These are phyloP conservation scores for Linnemannia exigua DNA, from an alignment of 192 early-diverging fungal genomes.

Conservation along the genomic window DNA sequence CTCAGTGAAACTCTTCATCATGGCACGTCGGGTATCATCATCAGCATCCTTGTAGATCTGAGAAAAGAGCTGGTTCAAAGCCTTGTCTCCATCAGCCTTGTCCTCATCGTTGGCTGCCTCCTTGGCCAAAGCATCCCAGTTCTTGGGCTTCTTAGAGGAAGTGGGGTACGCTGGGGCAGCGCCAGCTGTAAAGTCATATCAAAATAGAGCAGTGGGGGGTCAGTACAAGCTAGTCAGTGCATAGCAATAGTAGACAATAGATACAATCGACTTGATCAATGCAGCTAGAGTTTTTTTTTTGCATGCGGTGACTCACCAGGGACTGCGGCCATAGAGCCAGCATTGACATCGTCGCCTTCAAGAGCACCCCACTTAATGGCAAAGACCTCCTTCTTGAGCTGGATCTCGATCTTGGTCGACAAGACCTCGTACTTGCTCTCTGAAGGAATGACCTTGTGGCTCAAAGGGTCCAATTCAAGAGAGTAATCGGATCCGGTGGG, in stretches of 20 bases:
- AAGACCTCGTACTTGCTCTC: slow-evolving; percentile 83
- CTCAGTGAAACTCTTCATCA: slow-evolving; percentile 99
- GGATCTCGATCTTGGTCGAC: slow-evolving; percentile 96
- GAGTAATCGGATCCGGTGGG: slow-evolving; percentile 88
- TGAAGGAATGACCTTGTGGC: slow-evolving; percentile 80
- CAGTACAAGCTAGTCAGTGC: background rate
- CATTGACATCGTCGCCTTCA: slow-evolving; percentile 75
- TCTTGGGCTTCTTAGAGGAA: slow-evolving; percentile 69
- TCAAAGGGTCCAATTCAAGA: slow-evolving; percentile 93
- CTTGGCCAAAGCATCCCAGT: slow-evolving; percentile 89
- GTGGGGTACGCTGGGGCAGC: slow-evolving; percentile 58
- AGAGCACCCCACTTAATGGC: slow-evolving; percentile 91
- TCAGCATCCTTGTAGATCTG: slow-evolving; percentile 92
- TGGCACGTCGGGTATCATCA: slow-evolving; percentile 89
- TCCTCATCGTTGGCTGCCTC: slow-evolving; percentile 86
- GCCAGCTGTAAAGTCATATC: slow-evolving; percentile 1
- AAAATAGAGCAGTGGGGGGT: background rate
- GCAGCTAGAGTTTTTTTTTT: background rate
- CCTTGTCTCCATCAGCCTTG: slow-evolving; percentile 91
- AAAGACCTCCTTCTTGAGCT: slow-evolving; percentile 80
- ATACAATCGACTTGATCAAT: background rate
- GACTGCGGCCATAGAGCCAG: slow-evolving; percentile 57
- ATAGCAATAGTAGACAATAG: background rate
- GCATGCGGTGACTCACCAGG: slow-evolving; percentile 35
- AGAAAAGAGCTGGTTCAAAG: slow-evolving; percentile 93